These are phyloP conservation scores for Aspergillus hortae DNA, from an alignment of 2,329 filamentous ascomycete genomes.

Conservation along the genomic window DNA sequence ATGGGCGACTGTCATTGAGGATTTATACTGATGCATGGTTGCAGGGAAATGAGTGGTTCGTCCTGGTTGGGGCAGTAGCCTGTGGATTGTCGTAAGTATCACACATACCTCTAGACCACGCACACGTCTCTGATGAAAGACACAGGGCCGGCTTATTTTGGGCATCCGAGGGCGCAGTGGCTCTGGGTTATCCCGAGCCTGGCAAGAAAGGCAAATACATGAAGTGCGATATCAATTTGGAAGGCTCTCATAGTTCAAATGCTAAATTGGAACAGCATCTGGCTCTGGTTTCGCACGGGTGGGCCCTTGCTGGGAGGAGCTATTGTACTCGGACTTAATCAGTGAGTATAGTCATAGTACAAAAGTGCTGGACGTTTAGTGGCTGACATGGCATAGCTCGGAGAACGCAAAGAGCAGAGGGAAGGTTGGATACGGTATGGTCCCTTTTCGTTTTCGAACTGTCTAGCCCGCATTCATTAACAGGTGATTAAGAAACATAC, in stretches of 20 bases:
- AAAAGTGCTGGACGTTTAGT: background rate
- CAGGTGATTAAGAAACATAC: conserved; percentile 31
- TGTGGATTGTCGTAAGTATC: conserved; percentile 43
- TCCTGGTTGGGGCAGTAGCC: conserved; percentile 47
- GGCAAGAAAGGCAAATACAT: conserved; percentile 47
- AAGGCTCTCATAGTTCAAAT: too few relatives aligned
- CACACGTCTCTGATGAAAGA: background rate
- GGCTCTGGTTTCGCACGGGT: conserved; percentile 50
- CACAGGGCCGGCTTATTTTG: conserved; percentile 48
- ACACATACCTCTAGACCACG: background rate
- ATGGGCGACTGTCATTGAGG: accelerated
- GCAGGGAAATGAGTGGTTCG: conserved; percentile 50
- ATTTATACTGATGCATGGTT: conserved; percentile 5
- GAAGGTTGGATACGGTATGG: conserved; percentile 22
- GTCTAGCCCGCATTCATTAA: background rate
- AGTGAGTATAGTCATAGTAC: conserved; percentile 13
- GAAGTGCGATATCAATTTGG: conserved; percentile 23
- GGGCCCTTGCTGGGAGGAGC: conserved; percentile 49
- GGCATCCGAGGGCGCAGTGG: conserved; percentile 50
- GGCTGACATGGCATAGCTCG: conserved; percentile 10
- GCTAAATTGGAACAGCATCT: conserved; percentile 27
- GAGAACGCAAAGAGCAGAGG: conserved; percentile 18
- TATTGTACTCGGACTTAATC: conserved; percentile 47
- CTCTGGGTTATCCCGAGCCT: conserved; percentile 48
- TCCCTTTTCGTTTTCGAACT: background rate